Base-by-base conservation (phyloP, 176 grass and related monocot genomes). In the Rhipidocladum racemiflorum region DNA sequence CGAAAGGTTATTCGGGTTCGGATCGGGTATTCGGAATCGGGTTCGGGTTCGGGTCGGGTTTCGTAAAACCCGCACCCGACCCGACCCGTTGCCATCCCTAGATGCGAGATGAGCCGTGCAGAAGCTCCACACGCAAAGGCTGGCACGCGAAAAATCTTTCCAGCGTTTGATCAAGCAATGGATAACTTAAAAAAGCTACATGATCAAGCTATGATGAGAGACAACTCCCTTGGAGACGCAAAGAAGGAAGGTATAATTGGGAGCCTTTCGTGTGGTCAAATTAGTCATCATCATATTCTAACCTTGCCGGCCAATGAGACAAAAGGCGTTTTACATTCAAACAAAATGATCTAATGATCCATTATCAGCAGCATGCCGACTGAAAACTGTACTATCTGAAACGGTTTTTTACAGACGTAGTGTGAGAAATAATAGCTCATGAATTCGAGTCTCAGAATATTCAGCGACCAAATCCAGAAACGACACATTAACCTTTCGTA, bases 141-240 rank as follows among this genome's bases (percentile, higher is more conserved):
- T 10, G 63, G 27, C 68, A 51, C 68, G 54, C 25, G 13, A 27
- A 35, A 30, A 18, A 9, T 25, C 34, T 30, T 74, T 64, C 40
- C 30, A 27, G 30, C 44, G 80, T 79, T 28, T 5, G 36, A 65
- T 69, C 76, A n/a, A 16, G 23, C 51, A 24, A 76, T 6, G 54
- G 35, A 88, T 35, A 72, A 75, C 21, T 20, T 35, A 75, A 63
- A 40, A 70, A 81, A 85, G 17, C 28, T 6, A 15, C 50, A 43
- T 68, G 49, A 87, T 71, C 56, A 44, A 21, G 66, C 17, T 7
- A 74, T 74, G 46, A 88, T 65, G 21, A 46, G 67, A 29, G 81
- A 66, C 23, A 53, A 24, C 51, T 50, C 29, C 21, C 86, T 88
- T 88, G 42, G 46, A n/a, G 48, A 84, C 49, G 61, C 69, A 61